phyloP scores from a whole-genome alignment of 2,329 filamentous ascomycete genomes.

The Epichloe festucae region DNA sequence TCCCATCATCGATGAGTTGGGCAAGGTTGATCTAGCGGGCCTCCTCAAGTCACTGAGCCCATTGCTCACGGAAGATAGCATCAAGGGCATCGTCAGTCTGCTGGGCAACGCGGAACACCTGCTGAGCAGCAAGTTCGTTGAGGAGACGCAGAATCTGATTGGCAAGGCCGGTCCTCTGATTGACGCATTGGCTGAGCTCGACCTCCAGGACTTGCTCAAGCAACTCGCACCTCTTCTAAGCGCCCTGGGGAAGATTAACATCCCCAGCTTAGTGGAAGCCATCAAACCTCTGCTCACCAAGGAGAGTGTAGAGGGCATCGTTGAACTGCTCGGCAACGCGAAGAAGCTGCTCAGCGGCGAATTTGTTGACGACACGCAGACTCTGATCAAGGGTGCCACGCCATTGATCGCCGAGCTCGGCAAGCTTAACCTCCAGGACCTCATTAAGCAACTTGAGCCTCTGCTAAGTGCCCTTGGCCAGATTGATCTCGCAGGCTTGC shows the following conservation, averaged over 20 bases:
- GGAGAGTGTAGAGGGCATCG: constrained; percentile 18
- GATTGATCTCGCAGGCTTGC: constrained; percentile 19
- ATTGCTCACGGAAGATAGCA: constrained; percentile 17
- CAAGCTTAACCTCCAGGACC: constrained; percentile 12
- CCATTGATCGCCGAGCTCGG: constrained; percentile 13
- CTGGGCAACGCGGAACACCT: constrained; percentile 20
- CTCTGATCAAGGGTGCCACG: constrained; percentile 20
- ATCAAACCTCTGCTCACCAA: constrained; percentile 18
- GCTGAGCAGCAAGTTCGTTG: constrained; percentile 19
- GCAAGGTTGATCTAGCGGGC: constrained; percentile 19
- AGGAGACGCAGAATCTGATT: constrained; percentile 19
- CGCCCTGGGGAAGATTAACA: constrained; percentile 17
- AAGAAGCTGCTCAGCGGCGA: constrained; percentile 15
- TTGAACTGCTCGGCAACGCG: constrained; percentile 22
- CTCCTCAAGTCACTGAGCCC: constrained; percentile 17
- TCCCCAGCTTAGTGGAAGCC: constrained; percentile 15
- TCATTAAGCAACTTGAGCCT: constrained; percentile 16
- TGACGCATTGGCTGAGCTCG: constrained; percentile 7
- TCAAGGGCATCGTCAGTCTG: constrained; percentile 20
- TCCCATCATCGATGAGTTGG: constrained; percentile 17
- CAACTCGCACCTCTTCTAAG: constrained; percentile 12
- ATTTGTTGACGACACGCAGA: constrained; percentile 15
- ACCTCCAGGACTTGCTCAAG: constrained; percentile 11
- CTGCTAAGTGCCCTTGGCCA: constrained; percentile 18
- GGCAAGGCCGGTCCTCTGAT: constrained; percentile 19